phyloP scores from a whole-genome alignment of 768 basidiomycete genomes.

The Termitomyces sp. region DNA sequence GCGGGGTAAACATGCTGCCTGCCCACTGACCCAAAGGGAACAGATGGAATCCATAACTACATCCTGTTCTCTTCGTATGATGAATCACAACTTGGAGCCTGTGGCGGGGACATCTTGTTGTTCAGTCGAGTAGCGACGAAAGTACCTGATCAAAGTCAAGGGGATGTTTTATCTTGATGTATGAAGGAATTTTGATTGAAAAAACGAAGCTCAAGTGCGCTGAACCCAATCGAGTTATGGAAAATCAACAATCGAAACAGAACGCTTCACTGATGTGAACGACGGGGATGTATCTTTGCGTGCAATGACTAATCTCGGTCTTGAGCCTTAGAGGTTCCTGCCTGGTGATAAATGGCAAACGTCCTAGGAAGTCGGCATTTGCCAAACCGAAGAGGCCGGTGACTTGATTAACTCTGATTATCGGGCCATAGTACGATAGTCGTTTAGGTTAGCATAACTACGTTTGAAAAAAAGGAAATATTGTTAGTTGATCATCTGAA shows the following conservation, averaged over 20 bases:
- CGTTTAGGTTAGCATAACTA: neutral
- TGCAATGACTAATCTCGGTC: neutral
- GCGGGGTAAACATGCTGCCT: constrained; percentile 4
- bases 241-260: constrained; percentile 5
- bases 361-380: constrained; percentile 2
- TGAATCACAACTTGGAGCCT: neutral
- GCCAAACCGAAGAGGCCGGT: neutral
- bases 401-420: neutral
- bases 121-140: neutral
- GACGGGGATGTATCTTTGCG: neutral
- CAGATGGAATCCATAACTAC: neutral
- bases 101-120: neutral
- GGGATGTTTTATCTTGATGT: neutral
- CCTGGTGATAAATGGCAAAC: neutral
- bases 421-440: neutral
- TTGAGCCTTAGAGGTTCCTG: neutral
- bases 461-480: neutral
- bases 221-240: neutral
- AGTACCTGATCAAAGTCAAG: neutral
- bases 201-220: neutral
- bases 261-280: constrained; percentile 2
- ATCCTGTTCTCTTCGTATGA: constrained; percentile 1
- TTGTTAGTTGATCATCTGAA: neutral
- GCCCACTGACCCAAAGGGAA: neutral
- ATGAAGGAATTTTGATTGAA: neutral